phyloP scores from a whole-genome alignment of 2,329 filamentous ascomycete species.

The Emmonsia crescens region DNA sequence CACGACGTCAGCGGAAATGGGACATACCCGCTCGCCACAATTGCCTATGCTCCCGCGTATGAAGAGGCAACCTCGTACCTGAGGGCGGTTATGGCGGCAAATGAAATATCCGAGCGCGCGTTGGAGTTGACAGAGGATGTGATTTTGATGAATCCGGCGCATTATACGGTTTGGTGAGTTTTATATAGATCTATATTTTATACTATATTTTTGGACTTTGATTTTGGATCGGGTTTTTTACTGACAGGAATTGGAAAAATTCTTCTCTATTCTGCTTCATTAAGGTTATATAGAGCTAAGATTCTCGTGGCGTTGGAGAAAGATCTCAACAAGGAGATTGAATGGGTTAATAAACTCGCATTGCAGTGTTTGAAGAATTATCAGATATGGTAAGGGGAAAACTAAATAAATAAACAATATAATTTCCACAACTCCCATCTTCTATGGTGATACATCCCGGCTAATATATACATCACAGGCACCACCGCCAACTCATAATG shows the following conservation, averaged over 20 bases:
- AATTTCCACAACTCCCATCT: not conserved
- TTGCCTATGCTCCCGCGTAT: constrained; percentile 84
- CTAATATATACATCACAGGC: constrained; percentile 36
- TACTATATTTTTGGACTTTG: not conserved
- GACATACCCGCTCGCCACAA: constrained; percentile 64
- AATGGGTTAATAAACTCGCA: constrained; percentile 77
- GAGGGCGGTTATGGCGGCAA: constrained; percentile 79
- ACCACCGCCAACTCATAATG: constrained; percentile 49
- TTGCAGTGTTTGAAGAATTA: constrained; percentile 90
- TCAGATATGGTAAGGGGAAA: constrained; percentile 65
- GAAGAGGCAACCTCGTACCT: constrained; percentile 88
- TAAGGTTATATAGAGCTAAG: constrained; percentile 72
- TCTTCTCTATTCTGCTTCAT: constrained; percentile 4
- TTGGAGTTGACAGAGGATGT: constrained; percentile 78
- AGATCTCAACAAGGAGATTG: constrained; percentile 59
- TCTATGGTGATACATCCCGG: constrained; percentile 47
- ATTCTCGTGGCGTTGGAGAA: constrained; percentile 58
- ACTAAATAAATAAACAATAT: not conserved
- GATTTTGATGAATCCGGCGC: constrained; percentile 86
- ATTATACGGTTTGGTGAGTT: constrained; percentile 86
- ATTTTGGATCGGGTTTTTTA: not conserved
- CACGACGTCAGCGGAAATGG: not conserved
- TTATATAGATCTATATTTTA: not conserved
- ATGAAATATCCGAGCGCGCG: constrained; percentile 70
- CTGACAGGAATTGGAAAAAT: not conserved